These are phyloP conservation scores for Termitomyces sp. DNA, from an alignment of 768 basidiomycete genomes.

Conservation along the genomic window DNA sequence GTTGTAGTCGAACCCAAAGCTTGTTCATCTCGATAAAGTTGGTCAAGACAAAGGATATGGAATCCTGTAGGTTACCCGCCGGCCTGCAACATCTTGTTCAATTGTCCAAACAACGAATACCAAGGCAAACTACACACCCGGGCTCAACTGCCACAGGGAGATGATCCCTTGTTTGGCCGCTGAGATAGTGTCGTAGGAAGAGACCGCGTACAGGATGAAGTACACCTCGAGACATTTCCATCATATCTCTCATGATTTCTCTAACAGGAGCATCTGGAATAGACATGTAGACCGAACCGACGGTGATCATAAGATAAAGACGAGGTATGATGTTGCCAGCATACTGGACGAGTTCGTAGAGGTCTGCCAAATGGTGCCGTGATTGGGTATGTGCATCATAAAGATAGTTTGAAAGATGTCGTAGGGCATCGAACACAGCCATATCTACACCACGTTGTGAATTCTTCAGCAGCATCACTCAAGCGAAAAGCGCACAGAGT, in stretches of 20 bases:
- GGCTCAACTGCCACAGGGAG: constrained; percentile 81
- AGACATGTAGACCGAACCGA: no score
- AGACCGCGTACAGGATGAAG: constrained; percentile 95
- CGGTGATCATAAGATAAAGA: constrained; percentile 40
- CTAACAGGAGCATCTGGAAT: constrained; percentile 95
- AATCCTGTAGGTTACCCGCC: constrained; percentile 87
- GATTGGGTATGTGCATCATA: constrained; percentile 34
- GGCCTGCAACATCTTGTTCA: constrained; percentile 44
- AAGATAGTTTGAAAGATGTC: constrained; percentile 93
- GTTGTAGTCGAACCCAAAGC: constrained; percentile 97
- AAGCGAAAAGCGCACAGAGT: constrained; percentile 58
- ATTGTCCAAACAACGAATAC: not conserved
- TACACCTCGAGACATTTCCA: constrained; percentile 99
- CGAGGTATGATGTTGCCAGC: constrained; percentile 94
- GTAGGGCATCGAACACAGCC: constrained; percentile 95
- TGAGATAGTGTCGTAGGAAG: constrained; percentile 94
- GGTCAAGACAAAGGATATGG: constrained; percentile 91
- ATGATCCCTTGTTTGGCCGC: constrained; percentile 93
- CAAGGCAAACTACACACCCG: constrained; percentile 49
- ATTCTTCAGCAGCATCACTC: not conserved
- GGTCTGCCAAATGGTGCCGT: constrained; percentile 93
- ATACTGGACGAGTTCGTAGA: constrained; percentile 99
- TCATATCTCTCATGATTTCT: constrained; percentile 99
- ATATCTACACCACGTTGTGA: constrained; percentile 58
- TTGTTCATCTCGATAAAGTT: constrained; percentile 99